Evolutionary conservation across 805 yeast species (phyloP).

Genomic region (Brettanomyces naardenensis): DNA sequence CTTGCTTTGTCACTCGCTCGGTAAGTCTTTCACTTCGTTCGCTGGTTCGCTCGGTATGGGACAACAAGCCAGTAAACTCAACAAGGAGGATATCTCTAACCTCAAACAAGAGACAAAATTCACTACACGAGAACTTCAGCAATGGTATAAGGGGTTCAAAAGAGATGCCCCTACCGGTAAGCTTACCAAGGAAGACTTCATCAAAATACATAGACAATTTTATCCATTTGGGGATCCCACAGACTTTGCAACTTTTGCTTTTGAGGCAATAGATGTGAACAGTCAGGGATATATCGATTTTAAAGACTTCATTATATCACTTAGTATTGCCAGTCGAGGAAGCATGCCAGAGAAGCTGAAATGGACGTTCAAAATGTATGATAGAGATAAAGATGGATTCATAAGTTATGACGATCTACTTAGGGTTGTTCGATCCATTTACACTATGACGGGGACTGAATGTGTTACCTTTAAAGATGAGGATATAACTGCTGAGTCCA

Average conservation of each 20-base stretch:
- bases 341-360: slow-evolving; percentile 71
- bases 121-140: slow-evolving; percentile 90
- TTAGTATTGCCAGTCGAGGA: slow-evolving; percentile 84
- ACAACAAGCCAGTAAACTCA: slow-evolving; percentile 84
- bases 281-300: slow-evolving; percentile 78
- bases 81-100: slow-evolving; percentile 81
- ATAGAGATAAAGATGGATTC: slow-evolving; percentile 69
- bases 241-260: slow-evolving; percentile 81
- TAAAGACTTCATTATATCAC: slow-evolving; percentile 83
- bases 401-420: slow-evolving; percentile 74
- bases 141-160: slow-evolving; percentile 95
- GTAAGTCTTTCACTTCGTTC: no score
- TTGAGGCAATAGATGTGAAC: slow-evolving; percentile 82
- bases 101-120: slow-evolving; percentile 83
- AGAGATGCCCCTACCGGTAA: slow-evolving; percentile 93
- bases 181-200: slow-evolving; percentile 77
- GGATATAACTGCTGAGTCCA: slow-evolving; percentile 83
- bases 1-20: no score
- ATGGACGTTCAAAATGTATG: slow-evolving; percentile 90
- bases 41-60: no score
- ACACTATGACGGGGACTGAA: slow-evolving; percentile 84
- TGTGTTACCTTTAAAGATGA: slow-evolving; percentile 86
- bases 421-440: slow-evolving; percentile 71
- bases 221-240: slow-evolving; percentile 98
- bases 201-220: slow-evolving; percentile 88